Evolutionary conservation across 2,329 filamentous ascomycete genomes (phyloP).

Genomic region (Emergomyces africanus): DNA sequence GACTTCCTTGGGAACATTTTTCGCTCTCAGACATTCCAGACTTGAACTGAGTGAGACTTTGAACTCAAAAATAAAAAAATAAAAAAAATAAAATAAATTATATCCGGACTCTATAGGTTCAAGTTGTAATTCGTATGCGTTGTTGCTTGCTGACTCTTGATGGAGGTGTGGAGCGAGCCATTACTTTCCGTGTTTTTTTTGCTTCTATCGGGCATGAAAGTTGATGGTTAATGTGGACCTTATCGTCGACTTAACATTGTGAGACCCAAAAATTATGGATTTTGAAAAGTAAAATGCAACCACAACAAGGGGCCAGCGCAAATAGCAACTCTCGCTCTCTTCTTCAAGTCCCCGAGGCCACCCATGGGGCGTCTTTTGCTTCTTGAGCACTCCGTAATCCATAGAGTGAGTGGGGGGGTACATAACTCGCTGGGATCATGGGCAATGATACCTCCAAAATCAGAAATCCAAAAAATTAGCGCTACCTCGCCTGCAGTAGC

Average conservation of each 20-base stretch:
- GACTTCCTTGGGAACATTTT: not conserved
- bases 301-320: not conserved
- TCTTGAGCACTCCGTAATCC: not conserved
- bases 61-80: too few relatives aligned
- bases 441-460: not conserved
- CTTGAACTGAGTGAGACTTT: too few relatives aligned
- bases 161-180: not conserved
- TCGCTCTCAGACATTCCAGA: not conserved
- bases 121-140: not conserved
- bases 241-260: too few relatives aligned
- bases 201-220: not conserved
- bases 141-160: too few relatives aligned
- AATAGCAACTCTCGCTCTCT: not conserved
- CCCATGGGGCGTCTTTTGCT: not conserved
- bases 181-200: not conserved
- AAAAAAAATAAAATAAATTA: too few relatives aligned
- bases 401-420: too few relatives aligned
- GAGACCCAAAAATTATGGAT: too few relatives aligned
- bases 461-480: not conserved
- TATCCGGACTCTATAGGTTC: not conserved
- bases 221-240: too few relatives aligned
- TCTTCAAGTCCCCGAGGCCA: not conserved
- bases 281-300: too few relatives aligned
- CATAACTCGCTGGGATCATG: not conserved
- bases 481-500: constrained; percentile 2